Conservation (phyloP, 2,329 filamentous ascomycete species). For the Apiospora kogelbergensis region DNA sequence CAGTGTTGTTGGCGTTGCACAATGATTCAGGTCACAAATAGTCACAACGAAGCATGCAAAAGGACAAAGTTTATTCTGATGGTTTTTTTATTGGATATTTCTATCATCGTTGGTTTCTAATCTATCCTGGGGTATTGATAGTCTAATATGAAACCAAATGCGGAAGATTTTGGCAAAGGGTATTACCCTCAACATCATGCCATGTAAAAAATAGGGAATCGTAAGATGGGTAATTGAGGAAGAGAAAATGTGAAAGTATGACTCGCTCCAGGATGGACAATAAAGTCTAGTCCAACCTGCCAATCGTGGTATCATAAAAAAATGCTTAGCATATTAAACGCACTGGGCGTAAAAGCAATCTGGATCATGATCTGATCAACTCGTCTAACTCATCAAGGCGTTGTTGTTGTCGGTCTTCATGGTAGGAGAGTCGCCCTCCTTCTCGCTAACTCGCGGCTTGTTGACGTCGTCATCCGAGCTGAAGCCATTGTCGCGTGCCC, state of each 20-base stretch:
- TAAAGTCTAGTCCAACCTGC: background rate
- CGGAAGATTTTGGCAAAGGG: background rate
- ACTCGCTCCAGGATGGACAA: background rate
- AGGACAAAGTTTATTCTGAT: background rate
- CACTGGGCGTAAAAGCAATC: background rate
- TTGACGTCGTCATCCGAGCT: slow-evolving; percentile 12
- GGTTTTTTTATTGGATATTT: background rate
- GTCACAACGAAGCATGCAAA: background rate
- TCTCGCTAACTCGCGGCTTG: slow-evolving; percentile 6
- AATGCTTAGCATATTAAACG: background rate
- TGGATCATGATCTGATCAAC: background rate
- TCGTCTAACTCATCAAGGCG: slow-evolving; percentile 8
- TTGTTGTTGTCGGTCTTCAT: background rate
- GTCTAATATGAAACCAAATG: background rate
- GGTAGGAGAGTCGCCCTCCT: background rate
- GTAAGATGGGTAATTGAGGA: background rate
- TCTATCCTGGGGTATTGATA: slow-evolving; percentile 1
- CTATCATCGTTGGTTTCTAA: background rate
- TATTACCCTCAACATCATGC: background rate
- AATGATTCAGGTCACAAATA: background rate
- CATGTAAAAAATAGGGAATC: background rate
- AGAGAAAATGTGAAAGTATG: background rate
- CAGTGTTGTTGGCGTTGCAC: background rate
- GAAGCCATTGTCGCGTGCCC: slow-evolving; percentile 37
- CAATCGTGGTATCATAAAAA: background rate